Conservation (phyloP, 2,329 filamentous ascomycete species). For the Rutstroemia sp. region DNA sequence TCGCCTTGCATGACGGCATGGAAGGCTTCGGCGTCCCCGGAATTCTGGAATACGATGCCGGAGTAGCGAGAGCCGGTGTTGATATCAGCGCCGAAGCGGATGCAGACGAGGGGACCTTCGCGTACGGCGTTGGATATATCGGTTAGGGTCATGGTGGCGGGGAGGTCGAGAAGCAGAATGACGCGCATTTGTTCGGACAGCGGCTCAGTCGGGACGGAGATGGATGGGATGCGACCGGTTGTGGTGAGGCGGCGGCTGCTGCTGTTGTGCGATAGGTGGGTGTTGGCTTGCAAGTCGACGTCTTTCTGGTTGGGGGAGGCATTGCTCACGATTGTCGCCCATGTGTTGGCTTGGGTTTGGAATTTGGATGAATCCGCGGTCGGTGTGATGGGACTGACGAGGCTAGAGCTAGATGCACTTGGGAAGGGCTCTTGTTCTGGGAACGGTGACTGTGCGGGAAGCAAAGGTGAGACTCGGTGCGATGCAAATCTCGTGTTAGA, state of each 20-base stretch:
- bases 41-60: conserved; percentile 26
- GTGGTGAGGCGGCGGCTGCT: neutral
- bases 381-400: neutral
- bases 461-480: neutral
- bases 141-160: conserved; percentile 17
- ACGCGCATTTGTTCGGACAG: conserved; percentile 20
- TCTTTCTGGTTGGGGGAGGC: conserved; percentile 11
- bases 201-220: conserved; percentile 9
- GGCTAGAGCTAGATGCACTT: neutral
- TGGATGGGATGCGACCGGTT: conserved; percentile 2
- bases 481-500: neutral
- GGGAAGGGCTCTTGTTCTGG: neutral
- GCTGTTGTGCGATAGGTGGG: neutral
- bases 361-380: neutral
- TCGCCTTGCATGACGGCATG: conserved; percentile 16
- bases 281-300: conserved; percentile 17
- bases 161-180: conserved; percentile 25
- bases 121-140: conserved; percentile 24
- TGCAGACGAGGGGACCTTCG: conserved; percentile 25
- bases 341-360: conserved; percentile 15
- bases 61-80: conserved; percentile 16
- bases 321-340: conserved; percentile 23
- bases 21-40: conserved; percentile 20
- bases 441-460: conserved; percentile 6
- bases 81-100: conserved; percentile 22